These are phyloP conservation scores for Lecanicillium sp. DNA, from an alignment of 2,329 filamentous ascomycete species.

Conservation along the genomic window DNA sequence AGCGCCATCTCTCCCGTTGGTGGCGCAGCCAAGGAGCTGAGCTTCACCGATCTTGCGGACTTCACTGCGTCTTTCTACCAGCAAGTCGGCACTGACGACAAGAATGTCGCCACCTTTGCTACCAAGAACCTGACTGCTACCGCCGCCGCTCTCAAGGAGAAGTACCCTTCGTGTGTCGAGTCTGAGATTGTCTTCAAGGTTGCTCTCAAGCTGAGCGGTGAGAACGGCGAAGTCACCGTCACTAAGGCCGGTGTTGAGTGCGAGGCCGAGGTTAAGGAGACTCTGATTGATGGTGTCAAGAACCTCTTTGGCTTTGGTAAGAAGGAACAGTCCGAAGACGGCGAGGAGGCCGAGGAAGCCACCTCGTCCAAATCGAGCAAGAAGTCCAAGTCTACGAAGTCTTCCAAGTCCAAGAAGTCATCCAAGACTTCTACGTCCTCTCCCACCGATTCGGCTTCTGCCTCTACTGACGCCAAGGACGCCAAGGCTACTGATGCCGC, in stretches of 20 bases:
- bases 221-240: slow-evolving; percentile 77
- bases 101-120: slow-evolving; percentile 58
- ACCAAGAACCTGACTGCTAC: slow-evolving; percentile 84
- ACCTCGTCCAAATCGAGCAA: slow-evolving; percentile 32
- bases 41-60: slow-evolving; percentile 75
- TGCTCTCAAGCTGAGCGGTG: slow-evolving; percentile 61
- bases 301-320: slow-evolving; percentile 92
- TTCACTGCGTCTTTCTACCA: slow-evolving; percentile 78
- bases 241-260: slow-evolving; percentile 74
- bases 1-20: slow-evolving; percentile 69
- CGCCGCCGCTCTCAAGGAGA: slow-evolving; percentile 70
- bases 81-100: slow-evolving; percentile 53
- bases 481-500: slow-evolving; percentile 36
- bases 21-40: slow-evolving; percentile 71
- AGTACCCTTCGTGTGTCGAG: slow-evolving; percentile 65
- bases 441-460: slow-evolving; percentile 25
- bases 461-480: slow-evolving; percentile 42
- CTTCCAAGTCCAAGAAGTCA: neutral
- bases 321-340: slow-evolving; percentile 72
- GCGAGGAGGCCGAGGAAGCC: slow-evolving; percentile 21
- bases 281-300: slow-evolving; percentile 89
- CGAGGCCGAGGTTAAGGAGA: slow-evolving; percentile 72
- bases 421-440: slow-evolving; percentile 17
- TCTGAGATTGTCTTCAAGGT: slow-evolving; percentile 77
- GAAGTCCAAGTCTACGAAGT: slow-evolving; percentile 22